Percentiles rank a stretch among this genome's conserved stretches.
These are phyloP conservation scores for Stagonosporopsis cucurbitacearum DNA, from an alignment of 2,329 filamentous ascomycete species.

Conservation along the genomic window DNA sequence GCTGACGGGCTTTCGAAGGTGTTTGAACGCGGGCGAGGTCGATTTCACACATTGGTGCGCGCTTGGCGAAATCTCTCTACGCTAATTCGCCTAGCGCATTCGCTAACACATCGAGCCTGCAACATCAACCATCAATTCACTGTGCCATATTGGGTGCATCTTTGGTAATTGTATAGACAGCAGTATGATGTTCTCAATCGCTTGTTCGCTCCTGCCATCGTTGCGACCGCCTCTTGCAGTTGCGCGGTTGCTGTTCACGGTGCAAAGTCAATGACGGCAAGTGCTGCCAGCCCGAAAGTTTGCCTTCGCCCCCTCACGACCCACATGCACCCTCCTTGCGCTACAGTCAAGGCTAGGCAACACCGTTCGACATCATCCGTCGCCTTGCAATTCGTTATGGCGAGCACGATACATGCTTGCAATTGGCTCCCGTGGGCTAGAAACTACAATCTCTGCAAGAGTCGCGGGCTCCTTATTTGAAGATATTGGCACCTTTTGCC, in stretches of 20 bases:
- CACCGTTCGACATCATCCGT: neutral
- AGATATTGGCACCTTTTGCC: too few species aligned
- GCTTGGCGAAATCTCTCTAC: conserved; percentile 7
- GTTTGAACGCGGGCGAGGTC: conserved; percentile 5
- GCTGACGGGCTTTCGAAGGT: conserved; percentile 38
- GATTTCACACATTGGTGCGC: conserved; percentile 4
- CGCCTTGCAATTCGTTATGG: neutral
- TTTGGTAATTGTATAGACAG: conserved; percentile 5
- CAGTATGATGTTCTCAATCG: neutral
- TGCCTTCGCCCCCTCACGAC: conserved; percentile 13
- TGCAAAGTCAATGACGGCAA: conserved; percentile 15
- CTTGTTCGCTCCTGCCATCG: neutral
- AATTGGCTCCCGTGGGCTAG: too few species aligned
- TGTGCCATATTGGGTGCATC: neutral
- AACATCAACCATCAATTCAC: conserved; percentile 5
- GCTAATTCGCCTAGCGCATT: conserved; percentile 14
- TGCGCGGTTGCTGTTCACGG: conserved; percentile 4
- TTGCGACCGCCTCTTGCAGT: neutral
- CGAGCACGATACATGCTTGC: too few species aligned
- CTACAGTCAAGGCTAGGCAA: conserved; percentile 3
- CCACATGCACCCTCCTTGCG: conserved; percentile 8
- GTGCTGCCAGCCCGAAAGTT: conserved; percentile 10
- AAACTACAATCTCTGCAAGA: neutral
- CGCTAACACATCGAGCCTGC: conserved; percentile 14
- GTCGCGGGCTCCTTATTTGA: too few species aligned